Conservation (phyloP, 768 basidiomycete genomes). For the Boletus huronensis region DNA sequence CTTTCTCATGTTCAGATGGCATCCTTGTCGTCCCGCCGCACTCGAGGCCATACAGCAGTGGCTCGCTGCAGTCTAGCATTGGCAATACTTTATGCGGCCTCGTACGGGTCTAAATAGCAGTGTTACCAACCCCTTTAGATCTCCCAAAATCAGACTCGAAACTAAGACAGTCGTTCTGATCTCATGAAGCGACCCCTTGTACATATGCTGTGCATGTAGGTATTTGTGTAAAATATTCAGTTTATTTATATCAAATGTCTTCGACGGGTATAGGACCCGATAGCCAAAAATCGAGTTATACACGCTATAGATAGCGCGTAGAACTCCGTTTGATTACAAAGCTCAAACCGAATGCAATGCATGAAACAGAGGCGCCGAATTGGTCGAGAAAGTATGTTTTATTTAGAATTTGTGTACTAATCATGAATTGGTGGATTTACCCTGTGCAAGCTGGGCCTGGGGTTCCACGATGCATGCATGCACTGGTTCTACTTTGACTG, state of each 20-base stretch:
- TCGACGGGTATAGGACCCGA: no score
- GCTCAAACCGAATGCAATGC: no score
- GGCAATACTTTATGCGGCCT: no score
- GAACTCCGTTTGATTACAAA: no score
- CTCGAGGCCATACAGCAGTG: constrained; percentile 49
- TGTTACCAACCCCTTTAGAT: not conserved
- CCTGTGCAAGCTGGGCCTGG: no score
- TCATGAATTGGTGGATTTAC: no score
- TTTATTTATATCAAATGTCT: not conserved
- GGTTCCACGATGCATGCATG: no score
- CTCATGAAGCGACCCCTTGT: not conserved
- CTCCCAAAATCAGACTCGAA: not conserved
- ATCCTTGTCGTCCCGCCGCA: constrained; percentile 49
- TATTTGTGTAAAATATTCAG: not conserved
- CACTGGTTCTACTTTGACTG: not conserved
- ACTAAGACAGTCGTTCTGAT: not conserved
- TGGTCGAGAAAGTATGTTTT: no score
- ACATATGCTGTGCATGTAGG: not conserved
- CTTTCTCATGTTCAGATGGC: constrained; percentile 46
- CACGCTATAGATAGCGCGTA: no score
- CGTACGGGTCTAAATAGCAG: not conserved
- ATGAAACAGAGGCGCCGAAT: no score
- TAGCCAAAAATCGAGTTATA: no score
- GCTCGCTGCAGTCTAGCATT: constrained; percentile 18
- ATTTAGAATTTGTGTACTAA: no score